Conservation (phyloP, 2,329 filamentous ascomycete genomes). For the Amphichorda felina region DNA sequence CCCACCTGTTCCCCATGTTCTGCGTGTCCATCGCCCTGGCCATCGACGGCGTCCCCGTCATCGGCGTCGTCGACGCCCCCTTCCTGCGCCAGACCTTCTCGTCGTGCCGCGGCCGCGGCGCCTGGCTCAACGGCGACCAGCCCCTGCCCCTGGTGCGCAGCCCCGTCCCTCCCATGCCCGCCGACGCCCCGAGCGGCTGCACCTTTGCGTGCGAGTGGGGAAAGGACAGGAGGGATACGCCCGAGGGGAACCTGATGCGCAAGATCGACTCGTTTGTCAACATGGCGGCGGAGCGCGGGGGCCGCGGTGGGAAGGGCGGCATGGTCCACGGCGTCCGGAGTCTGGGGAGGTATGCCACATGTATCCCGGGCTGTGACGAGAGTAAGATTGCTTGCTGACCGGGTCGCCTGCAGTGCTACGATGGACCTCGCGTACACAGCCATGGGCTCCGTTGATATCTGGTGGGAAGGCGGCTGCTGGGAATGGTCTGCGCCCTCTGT, state of each 20-base stretch:
- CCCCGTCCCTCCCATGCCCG: conserved; percentile 51
- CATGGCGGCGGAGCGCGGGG: conserved; percentile 56
- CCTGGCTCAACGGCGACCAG: conserved; percentile 56
- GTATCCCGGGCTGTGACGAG: not conserved
- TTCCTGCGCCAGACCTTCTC: conserved; percentile 60
- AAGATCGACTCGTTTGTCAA: conserved; percentile 68
- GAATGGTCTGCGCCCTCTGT: conserved; percentile 45
- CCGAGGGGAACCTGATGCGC: conserved; percentile 55
- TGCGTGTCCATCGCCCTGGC: conserved; percentile 67
- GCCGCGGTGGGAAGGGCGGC: conserved; percentile 53
- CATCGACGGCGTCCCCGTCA: conserved; percentile 43
- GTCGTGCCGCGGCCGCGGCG: conserved; percentile 51
- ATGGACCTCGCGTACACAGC: conserved; percentile 65
- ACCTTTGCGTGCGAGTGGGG: conserved; percentile 71
- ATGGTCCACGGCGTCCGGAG: conserved; percentile 72
- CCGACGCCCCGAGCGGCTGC: conserved; percentile 54
- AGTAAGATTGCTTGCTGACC: not conserved
- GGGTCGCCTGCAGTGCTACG: conserved; percentile 42
- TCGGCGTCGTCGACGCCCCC: conserved; percentile 64
- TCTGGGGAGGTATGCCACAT: conserved; percentile 37
- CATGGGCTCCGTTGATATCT: conserved; percentile 66
- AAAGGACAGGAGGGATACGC: conserved; percentile 57
- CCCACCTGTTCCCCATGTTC: conserved; percentile 71
- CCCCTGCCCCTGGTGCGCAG: conserved; percentile 50
- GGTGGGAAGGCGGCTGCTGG: conserved; percentile 77